A percentile compares a stretch with the other conserved stretches of the same genome.
phyloP scores from a whole-genome alignment of 305 asterid genomes.

The Petunia hybrid region DNA sequence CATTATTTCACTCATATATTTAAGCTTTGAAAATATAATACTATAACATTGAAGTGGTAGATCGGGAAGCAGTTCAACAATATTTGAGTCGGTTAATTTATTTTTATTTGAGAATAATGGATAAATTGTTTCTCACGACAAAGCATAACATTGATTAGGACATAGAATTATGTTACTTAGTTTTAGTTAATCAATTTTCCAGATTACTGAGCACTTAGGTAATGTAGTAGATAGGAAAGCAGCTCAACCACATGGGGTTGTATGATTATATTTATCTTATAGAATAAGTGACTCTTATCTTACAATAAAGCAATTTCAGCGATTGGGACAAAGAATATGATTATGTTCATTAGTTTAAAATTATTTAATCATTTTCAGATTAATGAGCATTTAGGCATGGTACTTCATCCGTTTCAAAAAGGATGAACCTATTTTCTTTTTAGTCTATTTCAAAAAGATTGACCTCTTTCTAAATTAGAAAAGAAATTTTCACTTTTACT shows the following conservation, averaged over 20 bases:
- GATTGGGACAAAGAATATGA: background rate
- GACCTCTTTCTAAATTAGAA: too few relatives aligned
- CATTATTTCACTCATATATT: background rate
- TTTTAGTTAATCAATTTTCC: background rate
- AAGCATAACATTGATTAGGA: slow-evolving; percentile 20
- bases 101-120: background rate
- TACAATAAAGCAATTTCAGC: background rate
- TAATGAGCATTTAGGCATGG: background rate
- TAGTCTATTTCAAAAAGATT: too few relatives aligned
- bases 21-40: background rate
- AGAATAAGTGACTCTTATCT: background rate
- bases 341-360: background rate
- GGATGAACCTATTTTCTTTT: too few relatives aligned
- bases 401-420: background rate
- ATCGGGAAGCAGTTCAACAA: slow-evolving; percentile 1
- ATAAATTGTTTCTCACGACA: slow-evolving; percentile 18
- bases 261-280: background rate
- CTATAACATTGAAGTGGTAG: slow-evolving; percentile 5
- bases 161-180: background rate
- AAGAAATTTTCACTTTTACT: too few relatives aligned
- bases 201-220: background rate
- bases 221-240: background rate
- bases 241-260: slow-evolving; percentile 10
- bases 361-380: slow-evolving; percentile 19
- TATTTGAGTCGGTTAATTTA: background rate